Percentiles rank a stretch among this genome's conserved stretches.
Conservation (phyloP, 1,139 yeast species). For the Protomyces macrosporus region DNA sequence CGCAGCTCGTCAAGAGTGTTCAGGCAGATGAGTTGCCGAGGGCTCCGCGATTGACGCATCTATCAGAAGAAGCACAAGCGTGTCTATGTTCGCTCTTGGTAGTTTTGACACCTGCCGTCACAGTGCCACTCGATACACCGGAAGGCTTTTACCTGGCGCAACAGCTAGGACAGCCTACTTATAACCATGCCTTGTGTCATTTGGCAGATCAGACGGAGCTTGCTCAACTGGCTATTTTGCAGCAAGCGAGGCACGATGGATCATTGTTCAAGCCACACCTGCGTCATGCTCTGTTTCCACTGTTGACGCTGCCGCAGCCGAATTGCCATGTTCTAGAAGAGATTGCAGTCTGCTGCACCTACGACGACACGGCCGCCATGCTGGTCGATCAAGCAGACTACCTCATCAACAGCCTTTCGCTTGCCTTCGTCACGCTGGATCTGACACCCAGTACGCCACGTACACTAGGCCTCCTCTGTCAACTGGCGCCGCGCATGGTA, state of each 20-base stretch:
- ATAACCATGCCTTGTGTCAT: not conserved
- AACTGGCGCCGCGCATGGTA: constrained; percentile 64
- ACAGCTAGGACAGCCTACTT: constrained; percentile 1
- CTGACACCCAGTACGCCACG: constrained; percentile 71
- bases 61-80: not conserved
- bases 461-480: constrained; percentile 59
- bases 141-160: constrained; percentile 15
- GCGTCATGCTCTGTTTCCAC: constrained; percentile 53
- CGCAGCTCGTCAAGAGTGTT: not conserved
- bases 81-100: not conserved
- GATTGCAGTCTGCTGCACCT: constrained; percentile 46
- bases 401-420: constrained; percentile 66
- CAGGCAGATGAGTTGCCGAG: not conserved
- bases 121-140: not conserved
- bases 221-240: constrained; percentile 45
- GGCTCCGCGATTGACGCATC: not conserved
- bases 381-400: constrained; percentile 72
- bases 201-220: constrained; percentile 29
- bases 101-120: not conserved
- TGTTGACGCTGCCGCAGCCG: constrained; percentile 53
- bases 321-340: constrained; percentile 43
- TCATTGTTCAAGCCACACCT: constrained; percentile 47
- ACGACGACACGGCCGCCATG: constrained; percentile 52
- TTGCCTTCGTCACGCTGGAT: constrained; percentile 59
- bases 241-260: constrained; percentile 42